Conservation (phyloP, 345 rosid genomes). For the Rhizophora mangle region DNA sequence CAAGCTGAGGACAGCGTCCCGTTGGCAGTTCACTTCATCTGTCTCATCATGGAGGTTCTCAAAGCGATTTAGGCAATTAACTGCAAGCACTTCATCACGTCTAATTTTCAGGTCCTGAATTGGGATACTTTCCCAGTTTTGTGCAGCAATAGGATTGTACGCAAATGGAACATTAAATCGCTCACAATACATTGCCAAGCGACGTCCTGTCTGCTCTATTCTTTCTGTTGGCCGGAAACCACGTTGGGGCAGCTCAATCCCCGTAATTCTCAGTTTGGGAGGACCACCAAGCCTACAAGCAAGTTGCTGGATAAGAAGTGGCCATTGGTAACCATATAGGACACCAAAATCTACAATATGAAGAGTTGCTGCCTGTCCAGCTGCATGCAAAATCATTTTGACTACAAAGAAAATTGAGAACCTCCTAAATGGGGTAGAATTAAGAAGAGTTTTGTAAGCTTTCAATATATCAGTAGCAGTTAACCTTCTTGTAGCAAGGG, state of each 20-base stretch:
- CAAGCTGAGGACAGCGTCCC: constrained; percentile 56
- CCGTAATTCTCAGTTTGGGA: constrained; percentile 81
- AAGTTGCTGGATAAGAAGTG: constrained; percentile 66
- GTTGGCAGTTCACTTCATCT: constrained; percentile 56
- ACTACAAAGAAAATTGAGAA: constrained; percentile 56
- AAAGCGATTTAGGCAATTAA: constrained; percentile 67
- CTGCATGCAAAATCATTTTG: constrained; percentile 45
- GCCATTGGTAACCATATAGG: constrained; percentile 94
- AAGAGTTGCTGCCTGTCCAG: constrained; percentile 49
- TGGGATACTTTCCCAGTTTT: constrained; percentile 80
- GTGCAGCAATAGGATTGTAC: constrained; percentile 76
- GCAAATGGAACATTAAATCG: constrained; percentile 73
- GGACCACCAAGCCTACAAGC: constrained; percentile 49
- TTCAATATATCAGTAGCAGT: constrained; percentile 73
- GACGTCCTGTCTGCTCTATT: constrained; percentile 84
- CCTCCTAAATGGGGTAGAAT: constrained; percentile 81
- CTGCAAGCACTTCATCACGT: constrained; percentile 52
- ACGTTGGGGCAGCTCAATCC: constrained; percentile 89
- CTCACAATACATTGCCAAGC: constrained; percentile 80
- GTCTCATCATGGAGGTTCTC: constrained; percentile 84
- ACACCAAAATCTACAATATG: constrained; percentile 94
- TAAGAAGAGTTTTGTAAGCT: constrained; percentile 69
- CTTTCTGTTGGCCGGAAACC: constrained; percentile 92
- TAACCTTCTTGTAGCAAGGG: constrained; percentile 54
- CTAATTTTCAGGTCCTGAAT: constrained; percentile 76